Evolutionary conservation across 257 asterid species (phyloP).

Genomic region (Asclepias syriaca): DNA sequence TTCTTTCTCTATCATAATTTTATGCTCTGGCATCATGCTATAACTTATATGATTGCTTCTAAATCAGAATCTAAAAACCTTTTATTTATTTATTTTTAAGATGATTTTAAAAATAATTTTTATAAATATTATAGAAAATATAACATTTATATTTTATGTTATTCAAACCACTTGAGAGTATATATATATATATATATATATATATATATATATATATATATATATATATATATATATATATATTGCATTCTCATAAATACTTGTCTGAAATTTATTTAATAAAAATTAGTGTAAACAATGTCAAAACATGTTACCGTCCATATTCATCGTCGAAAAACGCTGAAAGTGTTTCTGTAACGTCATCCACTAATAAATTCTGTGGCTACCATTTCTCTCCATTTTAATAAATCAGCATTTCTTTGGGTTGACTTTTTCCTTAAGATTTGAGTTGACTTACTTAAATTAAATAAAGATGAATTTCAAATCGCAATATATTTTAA

Average conservation of each 20-base stretch:
- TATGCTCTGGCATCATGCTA: slow-evolving; percentile 7
- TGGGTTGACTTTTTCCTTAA: background rate
- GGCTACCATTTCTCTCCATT: background rate
- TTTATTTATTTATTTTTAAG: background rate
- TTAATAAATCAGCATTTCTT: background rate
- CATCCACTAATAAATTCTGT: background rate
- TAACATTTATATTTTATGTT: no score
- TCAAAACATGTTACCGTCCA: background rate
- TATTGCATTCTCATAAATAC: no score
- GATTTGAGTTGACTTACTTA: background rate
- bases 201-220: no score
- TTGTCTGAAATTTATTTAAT: no score
- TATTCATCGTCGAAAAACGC: background rate
- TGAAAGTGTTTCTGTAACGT: background rate
- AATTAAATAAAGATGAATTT: no score
- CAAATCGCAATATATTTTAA: no score
- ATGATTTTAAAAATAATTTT: no score
- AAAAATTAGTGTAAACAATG: background rate
- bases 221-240: no score
- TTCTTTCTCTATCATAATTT: background rate
- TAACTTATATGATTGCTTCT: background rate
- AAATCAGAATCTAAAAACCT: background rate
- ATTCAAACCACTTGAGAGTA: no score
- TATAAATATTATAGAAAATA: no score
- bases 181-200: no score